Base-by-base conservation (phyloP, 257 asterid species). In the Solanum corneliomulleri region DNA sequence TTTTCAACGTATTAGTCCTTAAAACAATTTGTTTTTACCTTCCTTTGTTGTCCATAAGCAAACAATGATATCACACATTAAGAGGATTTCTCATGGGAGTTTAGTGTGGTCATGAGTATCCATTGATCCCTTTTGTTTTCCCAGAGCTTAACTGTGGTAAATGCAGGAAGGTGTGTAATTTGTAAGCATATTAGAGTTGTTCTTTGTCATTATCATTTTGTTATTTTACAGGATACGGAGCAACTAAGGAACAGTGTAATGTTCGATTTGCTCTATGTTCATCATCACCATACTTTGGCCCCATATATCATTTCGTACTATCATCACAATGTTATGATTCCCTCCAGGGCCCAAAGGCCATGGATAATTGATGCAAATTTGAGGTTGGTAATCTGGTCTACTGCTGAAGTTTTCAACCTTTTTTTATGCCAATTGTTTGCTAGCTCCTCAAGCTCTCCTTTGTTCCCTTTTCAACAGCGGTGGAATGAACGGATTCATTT, bases 401-500 rank as follows among this genome's bases (percentile, higher is more conserved):
- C 84, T 77, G 83, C 88, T 52, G 47, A 29, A 85, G 33, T 69
- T 12, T 70, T 49, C 80, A 71, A 42, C 58, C 13, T 21, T 72
- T 72, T 47, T 58, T 7, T 70, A 27, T 71, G 68, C 62, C 6
- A 1, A 47, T 41, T 47, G 44, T 71, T 47, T 86, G 77, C 58
- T 86, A 87, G 86, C 87, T 82, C 44, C 39, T 21, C 78, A 60
- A 90, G 70, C 86, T 20, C 20, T 74, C 49, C 83, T 87, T 64
- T 71, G 13, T 76, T 66, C 89, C 86, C 87, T 88, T 87, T 88
- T 88, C 76, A 76, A 85, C 94, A 97, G 99, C 87, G 94, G 93
- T 81, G 99, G 98, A 86, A 97, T 97, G 99, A 95, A 97, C 87
- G 99, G 99, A 88, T 96, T 90, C 91, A 80, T 96, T 89, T 92